phyloP scores from a whole-genome alignment of 2,329 filamentous ascomycete genomes.

The Graphilbum ipis-grandicollis region DNA sequence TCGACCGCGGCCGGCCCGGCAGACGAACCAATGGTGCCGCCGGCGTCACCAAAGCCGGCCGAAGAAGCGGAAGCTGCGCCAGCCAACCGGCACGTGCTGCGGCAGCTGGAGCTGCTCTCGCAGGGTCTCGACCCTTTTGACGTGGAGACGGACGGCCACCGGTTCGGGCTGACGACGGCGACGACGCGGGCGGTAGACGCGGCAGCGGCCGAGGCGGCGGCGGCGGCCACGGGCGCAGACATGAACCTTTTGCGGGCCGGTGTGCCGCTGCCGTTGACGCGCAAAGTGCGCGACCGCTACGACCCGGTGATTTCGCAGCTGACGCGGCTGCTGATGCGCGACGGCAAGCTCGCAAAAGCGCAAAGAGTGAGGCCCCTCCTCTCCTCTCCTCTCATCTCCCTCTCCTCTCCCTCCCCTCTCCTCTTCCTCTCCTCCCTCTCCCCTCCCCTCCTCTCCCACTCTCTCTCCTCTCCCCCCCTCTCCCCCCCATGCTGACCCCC shows the following conservation, averaged over 20 bases:
- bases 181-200: neutral
- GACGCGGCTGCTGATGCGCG: slow-evolving; percentile 76
- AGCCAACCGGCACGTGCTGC: slow-evolving; percentile 25
- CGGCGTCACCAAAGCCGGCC: neutral
- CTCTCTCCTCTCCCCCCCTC: neutral
- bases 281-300: slow-evolving; percentile 64
- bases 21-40: no score
- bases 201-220: neutral
- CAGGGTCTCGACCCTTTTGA: slow-evolving; percentile 17
- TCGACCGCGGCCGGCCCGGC: no score
- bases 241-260: no score
- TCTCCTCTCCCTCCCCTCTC: neutral
- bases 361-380: slow-evolving; percentile 49
- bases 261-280: slow-evolving; percentile 43
- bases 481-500: slow-evolving; percentile 2
- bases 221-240: neutral
- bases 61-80: slow-evolving; percentile 1
- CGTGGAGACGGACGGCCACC: slow-evolving; percentile 37
- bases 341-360: slow-evolving; percentile 82
- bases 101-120: slow-evolving; percentile 16
- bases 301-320: slow-evolving; percentile 73
- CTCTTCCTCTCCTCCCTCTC: neutral
- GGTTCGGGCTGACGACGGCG: slow-evolving; percentile 52
- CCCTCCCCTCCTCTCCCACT: slow-evolving; percentile 2
- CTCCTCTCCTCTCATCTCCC: neutral